phyloP scores from a whole-genome alignment of 2,329 filamentous ascomycete genomes.

The Zymoseptoria crescenta region DNA sequence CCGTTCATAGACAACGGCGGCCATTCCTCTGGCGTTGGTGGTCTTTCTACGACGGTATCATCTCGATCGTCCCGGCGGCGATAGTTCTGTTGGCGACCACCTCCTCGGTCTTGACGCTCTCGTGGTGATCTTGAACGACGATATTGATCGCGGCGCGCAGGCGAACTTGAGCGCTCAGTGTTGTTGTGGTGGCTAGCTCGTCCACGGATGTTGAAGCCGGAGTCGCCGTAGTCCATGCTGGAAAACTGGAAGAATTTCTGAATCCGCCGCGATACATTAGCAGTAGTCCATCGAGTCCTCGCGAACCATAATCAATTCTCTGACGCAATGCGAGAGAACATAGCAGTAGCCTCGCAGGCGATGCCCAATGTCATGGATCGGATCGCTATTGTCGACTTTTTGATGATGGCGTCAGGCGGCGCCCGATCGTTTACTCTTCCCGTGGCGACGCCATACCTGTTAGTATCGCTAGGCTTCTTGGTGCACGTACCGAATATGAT shows the following conservation, averaged over 20 bases:
- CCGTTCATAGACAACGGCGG: conserved; percentile 14
- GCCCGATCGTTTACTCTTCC: not conserved
- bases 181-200: not conserved
- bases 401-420: not conserved
- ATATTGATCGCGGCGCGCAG: not conserved
- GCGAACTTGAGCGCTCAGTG: not conserved
- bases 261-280: not conserved
- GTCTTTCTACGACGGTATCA: not conserved
- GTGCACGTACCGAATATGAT: not conserved
- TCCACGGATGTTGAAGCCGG: not conserved
- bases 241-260: not conserved
- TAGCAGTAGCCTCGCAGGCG: not conserved
- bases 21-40: conserved; percentile 4
- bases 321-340: not conserved
- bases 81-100: not conserved
- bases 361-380: not conserved
- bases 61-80: not conserved
- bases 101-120: not conserved
- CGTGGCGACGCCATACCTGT: not conserved
- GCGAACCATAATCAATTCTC: not conserved
- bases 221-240: not conserved
- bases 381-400: not conserved
- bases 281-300: not conserved
- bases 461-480: not conserved
- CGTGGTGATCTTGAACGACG: not conserved